Base-by-base conservation (phyloP, 306 rosid genomes). In the Cyamopsis tetragonoloba region DNA sequence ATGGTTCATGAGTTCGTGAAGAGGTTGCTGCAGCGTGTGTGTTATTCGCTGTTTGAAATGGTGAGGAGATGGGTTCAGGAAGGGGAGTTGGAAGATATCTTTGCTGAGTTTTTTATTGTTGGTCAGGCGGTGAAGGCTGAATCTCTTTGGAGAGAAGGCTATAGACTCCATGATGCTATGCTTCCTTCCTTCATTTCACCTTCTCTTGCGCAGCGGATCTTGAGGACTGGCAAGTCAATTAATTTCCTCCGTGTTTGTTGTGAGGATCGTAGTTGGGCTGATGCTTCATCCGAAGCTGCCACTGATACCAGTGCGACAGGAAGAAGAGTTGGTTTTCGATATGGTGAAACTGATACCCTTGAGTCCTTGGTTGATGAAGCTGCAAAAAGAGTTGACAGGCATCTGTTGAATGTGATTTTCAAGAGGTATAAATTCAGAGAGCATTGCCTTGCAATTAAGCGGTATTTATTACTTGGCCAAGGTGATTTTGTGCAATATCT, bases 401-500 rank as follows among this genome's bases (percentile, higher is more conserved):
- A 83, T 79, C 71, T 93, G 76, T 76, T 93, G 86, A 95, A 88
- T 79, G 97, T 93, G 41, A 86, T 93, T 48, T 77, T 88, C 86
- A 76, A 61, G 56, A 82, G 86, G 59, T 93, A 88, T 60, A 93
- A 90, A 70, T 90, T 93, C 83, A 93, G 85, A 83, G 97, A 93
- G 13, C 99, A 93, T 62, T 93, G 99, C 73, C 95, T 90, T 48
- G 99, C 99, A 20, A 93, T 93, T 77, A 93, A 93, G 81, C 84
- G 86, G 41, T 93, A 93, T 74, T 80, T 93, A 66, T 71, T 93
- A 44, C 90, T 93, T 66, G 96, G 97, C 49, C 96, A 93, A 71
- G 99, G 99, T 59, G 99, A 93, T 80, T 93, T 93, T 81, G 99
- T 93, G 71, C 99, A 86, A 74, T 93, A 86, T 81, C 82, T 93